Evolutionary conservation across 345 rosid species (phyloP), one percentile per base, ranked within the genome.

Genomic region (Linum tenue): DNA sequence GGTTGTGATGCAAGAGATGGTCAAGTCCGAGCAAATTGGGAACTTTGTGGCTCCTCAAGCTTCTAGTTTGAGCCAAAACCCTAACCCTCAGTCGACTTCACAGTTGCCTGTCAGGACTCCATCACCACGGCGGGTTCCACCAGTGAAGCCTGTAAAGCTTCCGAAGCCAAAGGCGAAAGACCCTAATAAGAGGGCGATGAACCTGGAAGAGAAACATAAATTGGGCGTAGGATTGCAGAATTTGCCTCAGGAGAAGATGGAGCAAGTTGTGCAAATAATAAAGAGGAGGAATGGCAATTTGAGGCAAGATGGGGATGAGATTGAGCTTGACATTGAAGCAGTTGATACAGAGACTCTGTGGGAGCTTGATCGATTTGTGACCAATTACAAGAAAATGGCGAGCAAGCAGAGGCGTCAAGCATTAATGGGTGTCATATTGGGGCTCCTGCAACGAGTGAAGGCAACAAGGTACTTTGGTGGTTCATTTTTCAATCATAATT

Each of bases 81-180:
- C 67, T 35, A 68, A 67, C 37, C 56, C 57, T 7, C 77, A 67
- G n/a, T 67, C 70, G 2, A 61, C 68, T 3, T 10, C 81, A 4
- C 81, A 72, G 69, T 72, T 71, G 69, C 81, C 80, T 0, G 76
- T 76, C 37, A 59, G 76, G 63, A 76, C 78, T 0, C 75, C 78
- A 1, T 78, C 83, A 0, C 82, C 84, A 0, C 70, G 66, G 63
- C 74, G 75, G 50, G 67, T 67, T 0, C 80, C 69, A 6, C 78
- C 81, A 2, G 83, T 66, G 59, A 84, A 79, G 73, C 77, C 72
- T 3, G 9, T 67, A 72, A 86, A 70, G 84, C 76, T 65, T 64
- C 96, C 96, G 0, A 89, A 89, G 74, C 96, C 96, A 0, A 89
- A 86, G 72, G 96, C 96, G 0, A 89, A 79, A 69, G 96, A 89